These are phyloP conservation scores for Sphagnurus paluster DNA, from an alignment of 1,284 basidiomycete genomes.

Conservation along the genomic window DNA sequence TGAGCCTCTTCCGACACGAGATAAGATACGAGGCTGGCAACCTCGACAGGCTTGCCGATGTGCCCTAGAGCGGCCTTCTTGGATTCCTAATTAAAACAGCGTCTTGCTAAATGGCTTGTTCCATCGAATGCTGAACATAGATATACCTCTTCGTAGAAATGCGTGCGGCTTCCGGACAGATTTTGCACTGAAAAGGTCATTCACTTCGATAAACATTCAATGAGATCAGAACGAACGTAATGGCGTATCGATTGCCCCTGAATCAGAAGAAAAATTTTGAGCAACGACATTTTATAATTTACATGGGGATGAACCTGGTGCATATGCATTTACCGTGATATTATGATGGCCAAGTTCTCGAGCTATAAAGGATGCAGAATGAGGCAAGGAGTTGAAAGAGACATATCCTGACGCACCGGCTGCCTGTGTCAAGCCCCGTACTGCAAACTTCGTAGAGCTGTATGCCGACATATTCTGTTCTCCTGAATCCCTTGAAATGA, in stretches of 20 bases:
- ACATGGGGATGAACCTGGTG: conserved; percentile 21
- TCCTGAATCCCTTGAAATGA: not conserved
- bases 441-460: conserved; percentile 24
- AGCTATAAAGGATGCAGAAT: conserved; percentile 18
- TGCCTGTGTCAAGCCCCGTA: conserved; percentile 26
- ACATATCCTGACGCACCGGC: conserved; percentile 19
- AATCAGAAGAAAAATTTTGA: not conserved
- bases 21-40: conserved; percentile 20
- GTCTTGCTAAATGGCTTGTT: not conserved
- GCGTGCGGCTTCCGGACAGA: not conserved
- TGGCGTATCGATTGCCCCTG: conserved; percentile 15
- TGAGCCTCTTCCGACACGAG: conserved; percentile 17
- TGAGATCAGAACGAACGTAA: conserved; percentile 7
- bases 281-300: not conserved
- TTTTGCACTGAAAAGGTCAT: conserved; percentile 1
- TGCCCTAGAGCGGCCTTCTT: conserved; percentile 11
- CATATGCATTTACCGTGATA: conserved; percentile 33
- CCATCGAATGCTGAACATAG: not conserved
- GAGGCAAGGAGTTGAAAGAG: not conserved
- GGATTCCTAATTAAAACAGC: not conserved
- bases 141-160: conserved; percentile 1
- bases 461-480: conserved; percentile 11
- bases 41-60: conserved; percentile 15
- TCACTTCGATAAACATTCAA: not conserved
- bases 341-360: conserved; percentile 26